Evolutionary conservation across 1,139 yeast genomes (phyloP), one percentile per base, ranked within the genome.

Genomic region (Chernovozyma sophiae-reginae): DNA sequence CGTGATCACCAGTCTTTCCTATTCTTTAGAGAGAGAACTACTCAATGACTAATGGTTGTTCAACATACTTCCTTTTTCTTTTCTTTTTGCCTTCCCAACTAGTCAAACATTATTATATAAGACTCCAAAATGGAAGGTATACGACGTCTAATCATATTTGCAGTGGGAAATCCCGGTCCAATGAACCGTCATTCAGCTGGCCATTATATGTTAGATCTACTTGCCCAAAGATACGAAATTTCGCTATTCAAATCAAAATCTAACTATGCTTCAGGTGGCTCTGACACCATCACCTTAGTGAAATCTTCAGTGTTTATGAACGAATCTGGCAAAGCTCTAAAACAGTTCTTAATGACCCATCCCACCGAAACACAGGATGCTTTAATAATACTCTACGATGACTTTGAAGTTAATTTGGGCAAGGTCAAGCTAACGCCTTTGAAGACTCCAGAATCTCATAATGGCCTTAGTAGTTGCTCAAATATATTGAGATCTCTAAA

Each of bases 111-210:
- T n/a, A n/a, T n/a, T n/a, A n/a, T n/a, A n/a, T n/a, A n/a, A n/a
- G n/a, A n/a, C n/a, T n/a, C n/a, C 23, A 20, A 20, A 22, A 32
- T 32, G 35, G 27, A 25, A 13, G 22, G 22, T 25, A 18, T 30
- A 35, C 37, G 40, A 34, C 35, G 38, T 12, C 17, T 62, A 10
- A 53, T 65, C 1, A 41, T 68, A 20, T 61, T 66, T 40, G 67
- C 74, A 4, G 55, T 69, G 22, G 74, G 75, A 2, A 69, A 69
- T 43, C 74, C 74, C 1, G 74, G 74, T 0, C 58, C 63, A 2
- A 46, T 56, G 14, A 60, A 52, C 20, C 51, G 74, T 12, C 75
- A 69, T 39, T 68, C 74, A 0, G 53, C 58, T 2, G 74, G 74
- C 6, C 74, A 69, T 42, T 46, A 52, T 35, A 60, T 57, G 32